Evolutionary conservation across 805 yeast species (phyloP).

Genomic region (Nakazawaea anatomiae): DNA sequence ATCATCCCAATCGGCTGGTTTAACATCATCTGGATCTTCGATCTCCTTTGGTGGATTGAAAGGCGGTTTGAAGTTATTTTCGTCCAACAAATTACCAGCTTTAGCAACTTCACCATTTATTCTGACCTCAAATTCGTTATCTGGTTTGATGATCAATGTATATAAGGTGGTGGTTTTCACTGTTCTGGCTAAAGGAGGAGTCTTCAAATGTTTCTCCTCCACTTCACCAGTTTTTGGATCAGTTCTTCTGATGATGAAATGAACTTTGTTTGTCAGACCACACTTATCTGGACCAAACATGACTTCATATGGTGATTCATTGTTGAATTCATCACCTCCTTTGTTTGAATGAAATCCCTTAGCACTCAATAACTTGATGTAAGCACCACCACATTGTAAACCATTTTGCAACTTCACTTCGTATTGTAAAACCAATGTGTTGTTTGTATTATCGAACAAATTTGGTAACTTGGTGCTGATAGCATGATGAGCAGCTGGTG

Average conservation of each 20-base stretch:
- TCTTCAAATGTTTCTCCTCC: slow-evolving; percentile 63
- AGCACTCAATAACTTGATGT: slow-evolving; percentile 62
- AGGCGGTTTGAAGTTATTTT: slow-evolving; percentile 53
- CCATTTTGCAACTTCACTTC: slow-evolving; percentile 83
- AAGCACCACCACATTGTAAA: slow-evolving; percentile 84
- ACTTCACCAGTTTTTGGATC: slow-evolving; percentile 47
- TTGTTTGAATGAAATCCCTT: slow-evolving; percentile 30
- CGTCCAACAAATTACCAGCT: slow-evolving; percentile 62
- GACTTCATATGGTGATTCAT: slow-evolving; percentile 69
- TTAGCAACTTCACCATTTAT: slow-evolving; percentile 70
- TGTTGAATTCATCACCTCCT: slow-evolving; percentile 44
- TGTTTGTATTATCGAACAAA: slow-evolving; percentile 53
- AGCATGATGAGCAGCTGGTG: slow-evolving; percentile 78
- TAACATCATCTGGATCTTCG: slow-evolving; percentile 46
- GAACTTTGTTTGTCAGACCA: slow-evolving; percentile 75
- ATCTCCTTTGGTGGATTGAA: slow-evolving; percentile 64
- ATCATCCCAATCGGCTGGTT: slow-evolving; percentile 86
- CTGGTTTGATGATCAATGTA: slow-evolving; percentile 65
- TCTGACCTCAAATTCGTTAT: slow-evolving; percentile 72
- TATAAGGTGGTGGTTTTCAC: slow-evolving; percentile 61
- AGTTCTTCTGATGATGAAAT: slow-evolving; percentile 61
- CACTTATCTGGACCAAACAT: slow-evolving; percentile 97
- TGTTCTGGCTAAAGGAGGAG: slow-evolving; percentile 62
- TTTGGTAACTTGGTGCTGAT: slow-evolving; percentile 57
- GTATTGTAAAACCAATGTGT: slow-evolving; percentile 78